Conservation (phyloP, 164 flowering plant species). For the Berberis thunbergii region DNA sequence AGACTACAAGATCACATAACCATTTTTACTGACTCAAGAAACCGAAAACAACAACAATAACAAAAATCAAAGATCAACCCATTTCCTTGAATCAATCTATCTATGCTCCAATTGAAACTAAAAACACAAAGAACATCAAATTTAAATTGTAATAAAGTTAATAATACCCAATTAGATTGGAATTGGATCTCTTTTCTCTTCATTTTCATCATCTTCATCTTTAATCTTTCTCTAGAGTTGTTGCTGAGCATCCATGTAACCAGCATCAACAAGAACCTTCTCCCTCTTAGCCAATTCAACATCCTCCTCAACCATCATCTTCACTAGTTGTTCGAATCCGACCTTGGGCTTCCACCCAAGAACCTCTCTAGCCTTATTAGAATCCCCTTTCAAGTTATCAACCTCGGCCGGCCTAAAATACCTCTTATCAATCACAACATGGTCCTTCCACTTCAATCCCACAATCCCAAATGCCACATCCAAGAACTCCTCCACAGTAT, state of each 20-base stretch:
- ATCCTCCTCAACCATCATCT: slow-evolving; percentile 98
- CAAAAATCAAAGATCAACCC: not conserved
- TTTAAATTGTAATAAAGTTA: too few species aligned
- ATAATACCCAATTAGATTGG: not conserved
- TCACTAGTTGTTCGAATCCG: slow-evolving; percentile 85
- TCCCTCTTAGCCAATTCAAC: slow-evolving; percentile 86
- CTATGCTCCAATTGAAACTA: not conserved
- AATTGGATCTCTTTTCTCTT: too few species aligned
- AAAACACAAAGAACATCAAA: not conserved
- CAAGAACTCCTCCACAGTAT: slow-evolving; percentile 87
- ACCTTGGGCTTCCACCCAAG: slow-evolving; percentile 80
- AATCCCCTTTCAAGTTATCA: slow-evolving; percentile 3
- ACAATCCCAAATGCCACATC: slow-evolving; percentile 84
- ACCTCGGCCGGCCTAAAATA: slow-evolving; percentile 26
- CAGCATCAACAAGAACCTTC: slow-evolving; percentile 97
- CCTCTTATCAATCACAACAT: slow-evolving; percentile 86
- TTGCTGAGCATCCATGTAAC: slow-evolving; percentile 58
- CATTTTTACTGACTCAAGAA: not conserved
- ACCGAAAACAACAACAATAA: not conserved
- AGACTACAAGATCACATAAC: not conserved
- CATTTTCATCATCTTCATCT: not conserved
- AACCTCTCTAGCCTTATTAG: slow-evolving; percentile 4
- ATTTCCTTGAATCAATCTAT: not conserved
- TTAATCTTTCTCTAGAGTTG: not conserved
- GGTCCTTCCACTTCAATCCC: slow-evolving; percentile 88